Evolutionary conservation across 495 filamentous ascomycete genomes (phyloP).

Genomic region (Aspergillus sclerotioniger): DNA sequence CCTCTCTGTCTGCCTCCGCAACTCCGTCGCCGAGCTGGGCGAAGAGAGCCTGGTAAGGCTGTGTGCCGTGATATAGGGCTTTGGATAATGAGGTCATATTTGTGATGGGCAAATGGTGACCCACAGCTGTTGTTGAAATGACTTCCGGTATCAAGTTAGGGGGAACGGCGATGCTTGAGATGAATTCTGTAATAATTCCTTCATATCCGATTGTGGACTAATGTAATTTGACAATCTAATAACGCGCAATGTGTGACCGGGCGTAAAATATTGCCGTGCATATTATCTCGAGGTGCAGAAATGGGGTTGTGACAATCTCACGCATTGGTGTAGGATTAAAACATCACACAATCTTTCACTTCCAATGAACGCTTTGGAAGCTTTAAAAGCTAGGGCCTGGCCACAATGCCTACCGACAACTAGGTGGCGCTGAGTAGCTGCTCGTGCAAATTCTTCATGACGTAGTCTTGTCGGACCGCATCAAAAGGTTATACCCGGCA

Average conservation of each 20-base stretch:
- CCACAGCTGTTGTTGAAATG: neutral
- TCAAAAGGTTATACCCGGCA: neutral
- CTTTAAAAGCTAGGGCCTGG: neutral
- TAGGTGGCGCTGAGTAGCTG: neutral
- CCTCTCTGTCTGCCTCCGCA: slow-evolving; percentile 9
- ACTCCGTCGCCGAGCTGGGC: slow-evolving; percentile 9
- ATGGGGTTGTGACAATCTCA: no score
- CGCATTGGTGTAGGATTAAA: neutral
- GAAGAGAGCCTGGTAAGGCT: slow-evolving; percentile 3
- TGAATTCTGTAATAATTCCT: slow-evolving; percentile 11
- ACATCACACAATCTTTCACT: neutral
- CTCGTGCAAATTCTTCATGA: no score
- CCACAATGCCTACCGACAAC: no score
- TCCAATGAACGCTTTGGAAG: neutral
- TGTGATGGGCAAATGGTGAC: neutral
- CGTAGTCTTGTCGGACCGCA: no score
- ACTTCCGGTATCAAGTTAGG: neutral
- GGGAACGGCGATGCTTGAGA: slow-evolving; percentile 2
- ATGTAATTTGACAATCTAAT: neutral
- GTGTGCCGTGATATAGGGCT: neutral
- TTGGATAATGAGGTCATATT: neutral
- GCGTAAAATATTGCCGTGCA: neutral
- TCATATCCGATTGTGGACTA: slow-evolving; percentile 6
- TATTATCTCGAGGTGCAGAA: neutral
- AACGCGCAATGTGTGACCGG: neutral